These are phyloP conservation scores for Rhodotorula graminis DNA, from an alignment of 768 basidiomycete genomes.

Conservation along the genomic window DNA sequence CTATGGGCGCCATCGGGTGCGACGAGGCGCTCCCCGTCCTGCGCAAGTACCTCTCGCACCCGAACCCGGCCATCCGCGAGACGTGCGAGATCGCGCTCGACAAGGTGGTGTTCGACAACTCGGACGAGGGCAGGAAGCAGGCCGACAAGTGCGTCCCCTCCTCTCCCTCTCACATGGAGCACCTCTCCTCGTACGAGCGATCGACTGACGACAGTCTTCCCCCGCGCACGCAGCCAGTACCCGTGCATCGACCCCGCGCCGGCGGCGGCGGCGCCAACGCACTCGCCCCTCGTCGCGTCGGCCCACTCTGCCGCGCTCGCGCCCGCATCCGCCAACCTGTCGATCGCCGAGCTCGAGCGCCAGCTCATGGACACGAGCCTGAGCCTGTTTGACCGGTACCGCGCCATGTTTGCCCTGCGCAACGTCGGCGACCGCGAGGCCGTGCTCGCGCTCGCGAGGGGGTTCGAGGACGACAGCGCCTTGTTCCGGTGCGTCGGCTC, in stretches of 20 bases:
- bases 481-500: conserved; percentile 73
- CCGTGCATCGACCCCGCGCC: conserved; percentile 88
- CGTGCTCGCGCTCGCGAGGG: conserved; percentile 82
- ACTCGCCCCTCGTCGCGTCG: conserved; percentile 47
- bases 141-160: conserved; percentile 20
- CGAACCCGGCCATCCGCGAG: conserved; percentile 66
- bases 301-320: conserved; percentile 47
- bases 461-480: conserved; percentile 81
- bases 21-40: conserved; percentile 64
- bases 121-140: conserved; percentile 45
- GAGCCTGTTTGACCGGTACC: conserved; percentile 84
- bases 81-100: conserved; percentile 96
- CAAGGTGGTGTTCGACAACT: conserved; percentile 82
- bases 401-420: conserved; percentile 95
- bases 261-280: conserved; percentile 50
- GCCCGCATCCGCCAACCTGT: conserved; percentile 26
- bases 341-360: conserved; percentile 57
- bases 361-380: conserved; percentile 63
- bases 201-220: neutral
- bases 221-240: conserved; percentile 55
- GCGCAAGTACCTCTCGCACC: conserved; percentile 65
- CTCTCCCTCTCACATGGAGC: too few species aligned
- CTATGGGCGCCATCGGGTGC: conserved; percentile 87
- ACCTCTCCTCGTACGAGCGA: too few species aligned
- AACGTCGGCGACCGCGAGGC: conserved; percentile 73